These are phyloP conservation scores for Pseudonitzschia delicatissima DNA, from an alignment of 108 stramenopile species.

Conservation along the genomic window DNA sequence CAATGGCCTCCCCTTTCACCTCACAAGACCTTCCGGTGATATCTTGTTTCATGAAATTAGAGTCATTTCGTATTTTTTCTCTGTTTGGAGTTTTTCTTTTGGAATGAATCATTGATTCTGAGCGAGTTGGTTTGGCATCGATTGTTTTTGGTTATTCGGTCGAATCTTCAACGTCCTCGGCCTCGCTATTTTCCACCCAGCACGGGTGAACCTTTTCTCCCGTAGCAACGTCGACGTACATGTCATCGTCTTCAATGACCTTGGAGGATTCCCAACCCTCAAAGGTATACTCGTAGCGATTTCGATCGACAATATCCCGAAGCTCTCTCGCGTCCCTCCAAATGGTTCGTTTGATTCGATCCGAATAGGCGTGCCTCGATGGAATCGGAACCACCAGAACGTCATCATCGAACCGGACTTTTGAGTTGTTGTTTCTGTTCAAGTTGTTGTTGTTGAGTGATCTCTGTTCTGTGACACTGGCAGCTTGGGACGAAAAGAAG, in stretches of 20 bases:
- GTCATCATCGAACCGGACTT: slow-evolving; percentile 14
- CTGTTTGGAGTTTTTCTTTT: too few relatives aligned
- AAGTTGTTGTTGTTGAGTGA: not conserved
- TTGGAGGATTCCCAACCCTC: slow-evolving; percentile 75
- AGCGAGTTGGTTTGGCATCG: too few relatives aligned
- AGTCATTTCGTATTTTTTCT: too few relatives aligned
- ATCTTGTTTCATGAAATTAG: too few relatives aligned
- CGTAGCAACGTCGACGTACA: slow-evolving; percentile 45
- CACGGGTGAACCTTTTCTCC: slow-evolving; percentile 50
- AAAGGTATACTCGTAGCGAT: slow-evolving; percentile 61
- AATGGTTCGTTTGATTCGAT: slow-evolving; percentile 45
- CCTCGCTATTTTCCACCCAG: slow-evolving; percentile 19
- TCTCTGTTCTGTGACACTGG: not conserved
- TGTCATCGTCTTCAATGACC: slow-evolving; percentile 74
- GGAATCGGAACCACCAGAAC: slow-evolving; percentile 70
- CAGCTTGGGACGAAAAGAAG: not conserved
- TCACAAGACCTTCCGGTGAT: too few relatives aligned
- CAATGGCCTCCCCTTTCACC: too few relatives aligned
- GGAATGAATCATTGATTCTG: too few relatives aligned
- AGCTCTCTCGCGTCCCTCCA: slow-evolving; percentile 62
- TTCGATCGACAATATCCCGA: slow-evolving; percentile 52
- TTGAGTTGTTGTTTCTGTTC: not conserved
- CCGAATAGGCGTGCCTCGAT: slow-evolving; percentile 55
- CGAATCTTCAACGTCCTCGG: slow-evolving; percentile 7
- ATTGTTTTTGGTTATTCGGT: too few relatives aligned